Conservation (phyloP, 2,329 filamentous ascomycete genomes). For the Fusarium nurragi region DNA sequence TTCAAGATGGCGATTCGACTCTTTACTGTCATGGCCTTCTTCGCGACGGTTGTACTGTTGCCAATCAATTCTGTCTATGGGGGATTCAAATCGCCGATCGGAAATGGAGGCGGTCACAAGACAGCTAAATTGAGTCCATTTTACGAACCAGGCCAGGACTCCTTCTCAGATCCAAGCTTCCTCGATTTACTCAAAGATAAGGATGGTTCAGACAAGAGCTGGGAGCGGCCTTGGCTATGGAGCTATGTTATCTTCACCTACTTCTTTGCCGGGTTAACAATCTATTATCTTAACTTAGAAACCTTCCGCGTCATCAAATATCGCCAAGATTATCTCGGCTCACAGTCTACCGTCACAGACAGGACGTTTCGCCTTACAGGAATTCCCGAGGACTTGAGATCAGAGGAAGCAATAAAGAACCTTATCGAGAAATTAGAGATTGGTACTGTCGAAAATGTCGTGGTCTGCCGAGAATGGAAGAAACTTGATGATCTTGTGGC, state of each 20-base stretch:
- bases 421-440: constrained; percentile 90
- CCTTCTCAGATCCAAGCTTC: constrained; percentile 24
- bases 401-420: constrained; percentile 83
- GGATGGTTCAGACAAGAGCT: constrained; percentile 47
- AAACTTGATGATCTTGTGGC: constrained; percentile 79
- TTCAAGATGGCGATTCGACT: constrained; percentile 95
- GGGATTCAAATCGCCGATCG: neutral
- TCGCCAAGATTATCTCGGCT: constrained; percentile 90
- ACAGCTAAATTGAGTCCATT: neutral
- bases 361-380: constrained; percentile 91
- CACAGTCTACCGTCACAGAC: constrained; percentile 94
- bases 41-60: constrained; percentile 81
- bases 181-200: constrained; percentile 44
- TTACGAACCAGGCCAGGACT: constrained; percentile 21
- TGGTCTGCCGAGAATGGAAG: constrained; percentile 86
- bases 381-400: constrained; percentile 80
- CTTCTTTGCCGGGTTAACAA: constrained; percentile 82
- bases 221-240: constrained; percentile 74
- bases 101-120: neutral
- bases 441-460: constrained; percentile 88
- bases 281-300: constrained; percentile 85
- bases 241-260: constrained; percentile 96
- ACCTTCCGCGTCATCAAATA: constrained; percentile 86
- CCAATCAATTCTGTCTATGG: constrained; percentile 81
- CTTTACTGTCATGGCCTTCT: constrained; percentile 80